Evolutionary conservation across 768 basidiomycete genomes (phyloP).

Genomic region (Cystofilobasidium bisporidii): DNA sequence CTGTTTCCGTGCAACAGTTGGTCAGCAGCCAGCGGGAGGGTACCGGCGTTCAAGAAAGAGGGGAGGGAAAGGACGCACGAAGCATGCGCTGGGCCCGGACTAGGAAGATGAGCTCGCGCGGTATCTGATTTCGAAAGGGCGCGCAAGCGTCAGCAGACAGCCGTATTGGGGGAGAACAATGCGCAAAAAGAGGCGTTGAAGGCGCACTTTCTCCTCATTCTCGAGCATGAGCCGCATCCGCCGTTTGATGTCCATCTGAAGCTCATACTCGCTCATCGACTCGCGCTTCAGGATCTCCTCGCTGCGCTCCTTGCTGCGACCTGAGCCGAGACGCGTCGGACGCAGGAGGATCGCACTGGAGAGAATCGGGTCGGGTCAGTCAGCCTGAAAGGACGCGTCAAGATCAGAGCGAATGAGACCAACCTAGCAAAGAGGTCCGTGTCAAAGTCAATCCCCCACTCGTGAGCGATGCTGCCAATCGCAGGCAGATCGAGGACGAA

Average conservation of each 20-base stretch:
- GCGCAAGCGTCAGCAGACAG: too few species aligned
- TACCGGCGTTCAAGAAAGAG: too few species aligned
- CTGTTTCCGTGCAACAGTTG: too few species aligned
- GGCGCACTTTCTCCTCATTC: constrained; percentile 35
- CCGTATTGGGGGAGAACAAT: too few species aligned
- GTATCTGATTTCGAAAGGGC: too few species aligned
- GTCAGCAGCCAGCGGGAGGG: too few species aligned
- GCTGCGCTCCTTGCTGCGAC: constrained; percentile 6
- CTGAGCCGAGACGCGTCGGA: constrained; percentile 36
- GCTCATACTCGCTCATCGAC: constrained; percentile 38
- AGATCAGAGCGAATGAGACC: too few species aligned
- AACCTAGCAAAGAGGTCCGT: constrained; percentile 34
- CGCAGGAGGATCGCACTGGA: constrained; percentile 39
- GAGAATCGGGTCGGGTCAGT: neutral
- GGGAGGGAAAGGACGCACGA: too few species aligned
- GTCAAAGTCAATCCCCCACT: constrained; percentile 41
- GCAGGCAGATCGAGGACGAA: constrained; percentile 40
- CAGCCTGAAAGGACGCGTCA: neutral
- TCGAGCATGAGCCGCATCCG: constrained; percentile 41
- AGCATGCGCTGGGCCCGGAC: constrained; percentile 43
- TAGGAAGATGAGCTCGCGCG: constrained; percentile 34
- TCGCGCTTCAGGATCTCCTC: constrained; percentile 30
- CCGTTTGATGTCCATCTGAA: constrained; percentile 40
- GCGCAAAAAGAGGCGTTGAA: neutral
- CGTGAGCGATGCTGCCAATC: constrained; percentile 38